Conservation (phyloP, 2,329 filamentous ascomycete species). For the Neofusicoccum sp. region DNA sequence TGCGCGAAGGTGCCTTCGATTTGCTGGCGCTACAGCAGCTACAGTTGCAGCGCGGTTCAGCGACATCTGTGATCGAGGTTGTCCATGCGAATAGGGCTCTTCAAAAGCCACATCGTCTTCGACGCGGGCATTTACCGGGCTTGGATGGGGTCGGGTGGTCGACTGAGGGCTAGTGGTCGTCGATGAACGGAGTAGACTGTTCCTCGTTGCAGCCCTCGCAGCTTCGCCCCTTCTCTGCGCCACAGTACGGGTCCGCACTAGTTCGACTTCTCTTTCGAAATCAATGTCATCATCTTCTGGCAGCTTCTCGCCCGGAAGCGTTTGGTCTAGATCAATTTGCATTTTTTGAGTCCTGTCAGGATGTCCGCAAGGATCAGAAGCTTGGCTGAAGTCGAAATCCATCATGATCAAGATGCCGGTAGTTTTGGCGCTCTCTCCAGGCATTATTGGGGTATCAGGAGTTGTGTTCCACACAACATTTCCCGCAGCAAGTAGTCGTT, state of each 20-base stretch:
- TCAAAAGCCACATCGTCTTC: conserved; percentile 41
- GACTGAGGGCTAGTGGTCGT: conserved; percentile 30
- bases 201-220: conserved; percentile 28
- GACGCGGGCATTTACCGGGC: conserved; percentile 17
- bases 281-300: conserved; percentile 42
- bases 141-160: conserved; percentile 22
- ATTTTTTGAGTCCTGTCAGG: conserved; percentile 29
- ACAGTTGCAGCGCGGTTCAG: conserved; percentile 48
- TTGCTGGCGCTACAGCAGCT: conserved; percentile 69
- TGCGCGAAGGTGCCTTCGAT: conserved; percentile 65
- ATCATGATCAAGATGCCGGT: conserved; percentile 42
- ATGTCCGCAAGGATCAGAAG: conserved; percentile 21
- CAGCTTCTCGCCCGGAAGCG: conserved; percentile 40
- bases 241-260: conserved; percentile 42
- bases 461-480: conserved; percentile 24
- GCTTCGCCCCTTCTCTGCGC: conserved; percentile 38
- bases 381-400: conserved; percentile 40
- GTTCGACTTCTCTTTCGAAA: conserved; percentile 44
- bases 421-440: conserved; percentile 23
- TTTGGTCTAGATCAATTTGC: conserved; percentile 40
- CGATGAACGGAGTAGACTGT: conserved; percentile 34
- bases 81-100: conserved; percentile 43
- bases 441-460: conserved; percentile 15
- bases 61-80: conserved; percentile 43
- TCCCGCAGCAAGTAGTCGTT: conserved; percentile 42